phyloP scores from a whole-genome alignment of 495 filamentous ascomycete species.

The Physcia stellaris region DNA sequence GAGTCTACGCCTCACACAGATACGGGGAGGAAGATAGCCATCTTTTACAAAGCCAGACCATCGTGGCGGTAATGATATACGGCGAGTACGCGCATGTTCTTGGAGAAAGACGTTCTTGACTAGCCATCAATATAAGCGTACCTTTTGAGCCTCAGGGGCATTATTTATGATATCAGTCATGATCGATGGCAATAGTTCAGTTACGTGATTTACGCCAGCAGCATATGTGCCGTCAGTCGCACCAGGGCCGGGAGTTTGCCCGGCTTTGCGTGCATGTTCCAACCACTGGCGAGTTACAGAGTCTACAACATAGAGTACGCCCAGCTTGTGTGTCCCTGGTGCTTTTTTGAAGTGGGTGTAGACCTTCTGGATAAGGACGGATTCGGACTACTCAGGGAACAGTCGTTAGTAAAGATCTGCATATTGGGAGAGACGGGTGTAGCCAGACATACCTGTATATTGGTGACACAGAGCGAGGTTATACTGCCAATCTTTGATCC shows the following conservation, averaged over 20 bases:
- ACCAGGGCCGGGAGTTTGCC: constrained; percentile 61
- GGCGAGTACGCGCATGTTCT: too few species aligned
- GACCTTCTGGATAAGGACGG: constrained; percentile 87
- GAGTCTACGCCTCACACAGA: constrained; percentile 28
- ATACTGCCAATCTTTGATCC: constrained; percentile 78
- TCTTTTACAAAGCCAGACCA: constrained; percentile 18
- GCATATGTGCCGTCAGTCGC: constrained; percentile 84
- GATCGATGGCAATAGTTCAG: constrained; percentile 77
- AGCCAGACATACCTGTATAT: constrained; percentile 70
- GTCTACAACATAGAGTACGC: constrained; percentile 99
- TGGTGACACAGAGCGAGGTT: constrained; percentile 71
- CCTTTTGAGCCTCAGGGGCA: constrained; percentile 93
- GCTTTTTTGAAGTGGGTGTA: constrained; percentile 96
- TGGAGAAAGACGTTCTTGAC: too few species aligned
- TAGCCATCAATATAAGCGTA: too few species aligned
- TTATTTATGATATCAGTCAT: constrained; percentile 91
- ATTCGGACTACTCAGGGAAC: constrained; percentile 58
- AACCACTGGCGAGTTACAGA: constrained; percentile 98
- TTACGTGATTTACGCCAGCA: constrained; percentile 92
- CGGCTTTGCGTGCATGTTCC: constrained; percentile 78
- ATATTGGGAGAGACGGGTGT: background rate
- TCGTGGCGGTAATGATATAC: too few species aligned
- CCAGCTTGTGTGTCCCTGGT: constrained; percentile 89
- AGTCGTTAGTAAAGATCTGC: constrained; percentile 21
- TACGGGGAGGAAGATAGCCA: constrained; percentile 16